Percentiles rank a stretch among this genome's conserved stretches.
Evolutionary conservation across 2,329 filamentous ascomycete species (phyloP).

Genomic region (Aaosphaeria arxii): DNA sequence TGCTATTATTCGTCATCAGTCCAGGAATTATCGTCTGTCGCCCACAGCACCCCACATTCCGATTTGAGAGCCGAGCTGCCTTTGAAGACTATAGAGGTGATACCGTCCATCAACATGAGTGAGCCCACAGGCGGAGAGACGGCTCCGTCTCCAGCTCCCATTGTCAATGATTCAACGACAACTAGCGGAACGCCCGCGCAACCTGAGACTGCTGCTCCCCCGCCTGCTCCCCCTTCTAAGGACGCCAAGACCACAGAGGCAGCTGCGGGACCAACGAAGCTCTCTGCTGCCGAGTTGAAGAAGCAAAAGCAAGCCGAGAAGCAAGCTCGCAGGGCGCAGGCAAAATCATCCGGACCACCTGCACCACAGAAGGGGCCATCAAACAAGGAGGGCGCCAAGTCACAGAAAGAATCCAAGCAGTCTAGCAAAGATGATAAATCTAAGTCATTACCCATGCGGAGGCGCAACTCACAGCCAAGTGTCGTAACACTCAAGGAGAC

Average conservation of each 20-base stretch:
- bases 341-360: conserved; percentile 51
- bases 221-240: conserved; percentile 10
- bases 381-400: conserved; percentile 28
- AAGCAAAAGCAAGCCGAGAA: conserved; percentile 90
- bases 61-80: too few relatives aligned
- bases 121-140: conserved; percentile 16
- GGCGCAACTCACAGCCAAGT: conserved; percentile 29
- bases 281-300: conserved; percentile 78
- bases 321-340: conserved; percentile 73
- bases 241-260: conserved; percentile 18
- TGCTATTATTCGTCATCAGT: too few relatives aligned
- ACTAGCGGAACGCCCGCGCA: conserved; percentile 2
- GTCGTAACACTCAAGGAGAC: conserved; percentile 6
- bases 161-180: not conserved
- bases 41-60: too few relatives aligned
- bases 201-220: conserved; percentile 1
- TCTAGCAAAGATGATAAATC: conserved; percentile 30
- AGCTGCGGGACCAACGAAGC: conserved; percentile 44
- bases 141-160: conserved; percentile 8
- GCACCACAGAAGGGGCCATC: conserved; percentile 32
- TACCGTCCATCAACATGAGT: conserved; percentile 18
- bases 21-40: too few relatives aligned
- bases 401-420: conserved; percentile 35
- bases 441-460: conserved; percentile 29
- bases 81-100: not conserved